These are phyloP conservation scores for Yamadazyma taylorii DNA, from an alignment of 1,139 yeast species.

Conservation along the genomic window DNA sequence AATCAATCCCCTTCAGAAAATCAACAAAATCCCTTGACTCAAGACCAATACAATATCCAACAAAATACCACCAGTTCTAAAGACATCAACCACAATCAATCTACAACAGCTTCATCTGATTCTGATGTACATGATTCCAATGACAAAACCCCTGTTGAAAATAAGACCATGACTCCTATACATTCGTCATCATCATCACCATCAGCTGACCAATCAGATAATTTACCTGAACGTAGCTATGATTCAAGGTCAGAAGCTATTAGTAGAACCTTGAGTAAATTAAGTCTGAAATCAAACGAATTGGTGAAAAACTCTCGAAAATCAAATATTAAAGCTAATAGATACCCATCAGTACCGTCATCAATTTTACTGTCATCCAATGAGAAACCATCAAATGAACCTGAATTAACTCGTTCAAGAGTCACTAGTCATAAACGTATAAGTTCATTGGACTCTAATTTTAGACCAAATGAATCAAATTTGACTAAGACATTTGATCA, in stretches of 20 bases:
- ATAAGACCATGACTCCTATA: too few species aligned
- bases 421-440: constrained; percentile 16
- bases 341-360: constrained; percentile 40
- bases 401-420: too few species aligned
- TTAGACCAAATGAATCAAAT: constrained; percentile 20
- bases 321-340: constrained; percentile 35
- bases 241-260: neutral
- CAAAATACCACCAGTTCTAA: too few species aligned
- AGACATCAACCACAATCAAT: too few species aligned
- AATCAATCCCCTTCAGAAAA: neutral
- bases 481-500: neutral
- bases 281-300: constrained; percentile 18
- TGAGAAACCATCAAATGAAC: neutral
- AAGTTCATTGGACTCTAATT: constrained; percentile 27
- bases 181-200: too few species aligned
- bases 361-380: constrained; percentile 9
- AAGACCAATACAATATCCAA: too few species aligned
- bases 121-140: too few species aligned
- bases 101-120: too few species aligned
- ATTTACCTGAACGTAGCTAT: neutral
- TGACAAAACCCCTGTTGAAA: too few species aligned
- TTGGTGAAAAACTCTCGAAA: constrained; percentile 32
- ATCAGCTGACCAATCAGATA: neutral
- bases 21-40: too few species aligned
- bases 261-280: constrained; percentile 6